Evolutionary conservation across 345 rosid genomes (phyloP), one percentile per base, ranked within the genome.

Genomic region (Excoecaria agallocha): DNA sequence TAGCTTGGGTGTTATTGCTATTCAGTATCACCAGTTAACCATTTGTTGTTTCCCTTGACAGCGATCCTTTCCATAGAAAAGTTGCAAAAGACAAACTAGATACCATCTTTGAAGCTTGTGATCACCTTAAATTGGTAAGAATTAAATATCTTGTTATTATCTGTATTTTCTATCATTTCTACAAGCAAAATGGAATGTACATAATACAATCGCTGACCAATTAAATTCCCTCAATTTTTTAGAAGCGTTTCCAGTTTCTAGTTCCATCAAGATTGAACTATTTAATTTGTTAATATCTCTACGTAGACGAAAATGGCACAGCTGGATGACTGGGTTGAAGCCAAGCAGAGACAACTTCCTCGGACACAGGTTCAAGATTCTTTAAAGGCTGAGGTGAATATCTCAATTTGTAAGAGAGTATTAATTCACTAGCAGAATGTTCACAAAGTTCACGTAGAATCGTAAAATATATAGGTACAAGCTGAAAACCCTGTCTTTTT

Each of bases 301-400:
- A 67, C 58, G 43, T 59, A 84, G 81, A 79, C 77, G 83, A 84
- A 88, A 78, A 87, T 82, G 86, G 85, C 71, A 61, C 80, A 82
- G 63, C 72, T 59, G 12, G 78, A 82, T 70, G 71, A 79, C 66
- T 69, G 13, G 59, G 76, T 71, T 50, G 82, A 79, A 76, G 81
- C 79, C 25, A 76, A 77, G 77, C 78, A 49, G 69, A 62, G 24
- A 74, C 82, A 77, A 39, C 49, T 70, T 12, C 78, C 77, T 1
- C 78, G 69, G 19, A 73, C 63, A 22, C 71, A 75, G 68, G 70
- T 68, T 55, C 80, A 77, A 49, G 71, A 76, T 66, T 75, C 88
- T 20, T 73, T 90, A 62, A 83, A 82, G 81, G 82, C 85, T 76
- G 93, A 93, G 92, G 98, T 91, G 80, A 20, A 22, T 58, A 22